These are phyloP conservation scores for Pythium aquatile DNA, from an alignment of 352 stramenopile species.

Conservation along the genomic window DNA sequence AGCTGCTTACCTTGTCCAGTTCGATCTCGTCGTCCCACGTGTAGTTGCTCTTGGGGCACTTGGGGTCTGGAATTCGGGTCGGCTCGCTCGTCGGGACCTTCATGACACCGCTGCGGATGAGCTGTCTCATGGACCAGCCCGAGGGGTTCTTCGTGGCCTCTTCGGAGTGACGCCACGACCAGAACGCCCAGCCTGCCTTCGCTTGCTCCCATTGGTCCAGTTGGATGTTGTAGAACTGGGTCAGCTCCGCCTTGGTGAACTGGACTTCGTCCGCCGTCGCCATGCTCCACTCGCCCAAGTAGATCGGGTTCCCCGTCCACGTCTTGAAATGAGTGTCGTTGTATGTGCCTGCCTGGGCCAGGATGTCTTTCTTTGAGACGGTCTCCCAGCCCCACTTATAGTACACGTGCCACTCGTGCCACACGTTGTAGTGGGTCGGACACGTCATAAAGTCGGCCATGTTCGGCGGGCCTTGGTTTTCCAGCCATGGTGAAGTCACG, in stretches of 20 bases:
- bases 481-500: slow-evolving; percentile 44
- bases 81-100: slow-evolving; percentile 7
- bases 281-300: slow-evolving; percentile 59
- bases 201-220: slow-evolving; percentile 29
- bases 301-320: slow-evolving; percentile 40
- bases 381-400: slow-evolving; percentile 49
- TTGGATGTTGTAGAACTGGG: slow-evolving; percentile 31
- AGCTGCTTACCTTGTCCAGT: not conserved
- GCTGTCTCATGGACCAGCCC: slow-evolving; percentile 28
- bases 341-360: slow-evolving; percentile 20
- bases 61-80: slow-evolving; percentile 14
- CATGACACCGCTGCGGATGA: slow-evolving; percentile 24
- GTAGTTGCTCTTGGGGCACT: slow-evolving; percentile 13
- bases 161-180: slow-evolving; percentile 26
- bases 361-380: slow-evolving; percentile 17
- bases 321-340: slow-evolving; percentile 20
- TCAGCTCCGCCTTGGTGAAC: slow-evolving; percentile 32
- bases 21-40: not conserved
- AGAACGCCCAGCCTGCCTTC: slow-evolving; percentile 26
- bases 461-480: slow-evolving; percentile 35
- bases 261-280: slow-evolving; percentile 29
- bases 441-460: slow-evolving; percentile 37
- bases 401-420: slow-evolving; percentile 59
- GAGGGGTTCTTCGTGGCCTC: slow-evolving; percentile 22
- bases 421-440: slow-evolving; percentile 47